Base-by-base conservation (phyloP, 345 rosid genomes). In the Camelina neglecta region DNA sequence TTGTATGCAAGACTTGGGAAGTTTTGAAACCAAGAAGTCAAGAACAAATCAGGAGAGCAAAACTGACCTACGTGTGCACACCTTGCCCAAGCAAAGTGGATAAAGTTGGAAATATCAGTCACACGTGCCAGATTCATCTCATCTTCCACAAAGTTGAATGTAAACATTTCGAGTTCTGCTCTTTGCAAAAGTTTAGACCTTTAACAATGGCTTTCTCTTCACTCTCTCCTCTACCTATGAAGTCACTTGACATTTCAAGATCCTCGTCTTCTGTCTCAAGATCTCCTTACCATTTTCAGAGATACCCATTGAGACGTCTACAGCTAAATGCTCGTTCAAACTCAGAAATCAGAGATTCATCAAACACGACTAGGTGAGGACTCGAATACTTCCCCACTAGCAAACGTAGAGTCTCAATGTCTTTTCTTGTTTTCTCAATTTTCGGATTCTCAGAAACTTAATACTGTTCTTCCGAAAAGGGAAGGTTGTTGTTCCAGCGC, bases 401-500 rank as follows among this genome's bases (percentile, higher is more conserved):
- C 36, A 47, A 48, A 60, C 21, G 21, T 18, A 16, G 56, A 60
- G 13, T 70, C 54, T 36, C 13, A 13, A 2, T 4, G 7, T 0
- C 47, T 3, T 63, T 38, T 8, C 13, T 67, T 8, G 41, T 29
- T 39, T 8, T 44, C n/a, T 12, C 35, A 51, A 23, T 21, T 33
- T 49, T 49, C 8, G 41, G 21, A 3, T 53, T 53, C 3, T 36
- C 8, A 72, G 36, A n/a, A 66, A 44, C 69, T 60, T 39, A 39
- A 9, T 39, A 39, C 42, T 39, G 42, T 9, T 39, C 42, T 39
- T 39, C 42, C 42, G 42, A 75, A 84, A 80, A 86, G 86, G 91
- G 76, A 83, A 86, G 92, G 15, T 74, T 72, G 49, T 78, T 74
- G 50, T 11, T 39, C 76, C 41, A 58, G 45, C 18, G 23, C 33